A percentile compares a stretch with the other conserved stretches of the same genome.
These are phyloP conservation scores for Theileria orientalis DNA, from an alignment of 169 alveolate genomes.

Conservation along the genomic window DNA sequence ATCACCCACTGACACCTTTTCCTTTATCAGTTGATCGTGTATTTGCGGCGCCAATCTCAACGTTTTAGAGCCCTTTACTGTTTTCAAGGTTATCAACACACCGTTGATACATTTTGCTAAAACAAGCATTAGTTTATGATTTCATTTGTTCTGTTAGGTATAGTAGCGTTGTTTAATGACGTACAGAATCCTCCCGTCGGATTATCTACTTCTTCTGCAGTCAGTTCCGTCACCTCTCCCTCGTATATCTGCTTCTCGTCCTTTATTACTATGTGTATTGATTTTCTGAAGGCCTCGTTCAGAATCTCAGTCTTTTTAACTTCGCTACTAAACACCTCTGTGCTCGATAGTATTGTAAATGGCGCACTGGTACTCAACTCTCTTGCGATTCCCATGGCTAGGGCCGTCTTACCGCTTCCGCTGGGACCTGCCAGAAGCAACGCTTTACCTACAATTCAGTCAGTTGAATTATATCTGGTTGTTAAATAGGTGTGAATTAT, in stretches of 20 bases:
- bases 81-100: slow-evolving; percentile 92
- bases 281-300: slow-evolving; percentile 99
- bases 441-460: slow-evolving; percentile 67
- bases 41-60: slow-evolving; percentile 96
- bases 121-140: slow-evolving; percentile 24
- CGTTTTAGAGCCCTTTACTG: slow-evolving; percentile 97
- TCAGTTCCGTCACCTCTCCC: slow-evolving; percentile 74
- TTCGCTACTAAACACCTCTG: slow-evolving; percentile 98
- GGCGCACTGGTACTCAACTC: slow-evolving; percentile 99
- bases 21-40: slow-evolving; percentile 95
- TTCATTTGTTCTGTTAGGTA: background rate
- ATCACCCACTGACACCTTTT: slow-evolving; percentile 96
- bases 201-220: slow-evolving; percentile 80
- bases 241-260: slow-evolving; percentile 94
- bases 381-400: slow-evolving; percentile 97
- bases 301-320: slow-evolving; percentile 98
- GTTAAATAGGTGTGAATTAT: background rate
- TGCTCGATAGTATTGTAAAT: slow-evolving; percentile 98
- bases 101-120: slow-evolving; percentile 90
- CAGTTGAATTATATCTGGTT: background rate
- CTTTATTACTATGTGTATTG: slow-evolving; percentile 96
- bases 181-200: slow-evolving; percentile 76
- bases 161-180: background rate
- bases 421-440: slow-evolving; percentile 91
- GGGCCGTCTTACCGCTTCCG: slow-evolving; percentile 99